Base-by-base conservation (phyloP, 306 rosid species). In the Prunus mira region DNA sequence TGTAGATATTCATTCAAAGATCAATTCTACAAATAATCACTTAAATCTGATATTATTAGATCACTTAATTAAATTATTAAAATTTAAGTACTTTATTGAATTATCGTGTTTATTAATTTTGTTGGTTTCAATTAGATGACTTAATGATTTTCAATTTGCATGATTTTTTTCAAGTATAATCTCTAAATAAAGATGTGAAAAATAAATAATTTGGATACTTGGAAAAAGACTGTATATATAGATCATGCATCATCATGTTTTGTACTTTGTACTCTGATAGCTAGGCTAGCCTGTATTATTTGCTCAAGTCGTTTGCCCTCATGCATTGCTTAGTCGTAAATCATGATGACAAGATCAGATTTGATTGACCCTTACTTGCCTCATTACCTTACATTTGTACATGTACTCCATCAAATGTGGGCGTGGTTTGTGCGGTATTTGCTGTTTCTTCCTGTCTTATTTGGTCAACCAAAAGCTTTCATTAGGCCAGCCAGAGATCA, bases 11-110 rank as follows among this genome's bases (percentile, higher is more conserved):
- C 41, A 34, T 34, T 6, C 0, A 34, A 34, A 34, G 0, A 34
- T 34, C 0, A 34, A 5, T 0, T 34, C 0, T 5, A 34, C 0
- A 34, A 34, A 34, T 5, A 34, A 34, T 5, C 1, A 34, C 2
- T 34, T 34, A 8, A 34, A 34, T 34, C 0, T 1, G 8, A 34
- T 34, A 34, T 34, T 0, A 34, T 34, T 34, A 1, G 1, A 6
- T 6, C 2, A 34, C 6, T 34, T 1, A 34, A 34, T 34, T 34
- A 34, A 34, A 34, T 34, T 34, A 34, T 34, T 34, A 0, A 34
- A 1, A 34, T 34, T 34, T 6, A 34, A 5, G 8, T 34, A 34
- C 0, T 5, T 34, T 34, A 0, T 32, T 32, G 6, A 5, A 32
- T 5, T 5, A 32, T 32, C 7, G 38, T 32, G 38, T 5, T 32